Conservation (phyloP, 345 rosid genomes). For the Boechera stricta region DNA sequence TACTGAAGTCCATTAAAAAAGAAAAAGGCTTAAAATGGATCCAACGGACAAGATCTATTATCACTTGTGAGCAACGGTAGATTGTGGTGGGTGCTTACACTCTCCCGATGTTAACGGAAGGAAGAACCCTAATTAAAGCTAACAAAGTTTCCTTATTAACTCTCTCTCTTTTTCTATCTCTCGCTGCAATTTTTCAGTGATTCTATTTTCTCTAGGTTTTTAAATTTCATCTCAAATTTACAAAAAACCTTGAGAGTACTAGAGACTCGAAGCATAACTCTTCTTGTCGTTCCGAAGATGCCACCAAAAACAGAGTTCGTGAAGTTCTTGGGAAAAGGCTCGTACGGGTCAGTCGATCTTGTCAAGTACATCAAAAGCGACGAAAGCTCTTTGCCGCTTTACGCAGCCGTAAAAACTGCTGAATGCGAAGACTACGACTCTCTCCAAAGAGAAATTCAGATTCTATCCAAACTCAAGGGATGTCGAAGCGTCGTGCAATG, state of each 20-base stretch:
- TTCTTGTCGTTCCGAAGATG: not conserved
- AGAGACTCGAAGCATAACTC: not conserved
- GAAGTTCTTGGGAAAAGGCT: conserved; percentile 6
- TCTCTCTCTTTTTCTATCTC: not conserved
- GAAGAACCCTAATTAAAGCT: not conserved
- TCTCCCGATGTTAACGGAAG: not conserved
- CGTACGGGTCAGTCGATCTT: conserved; percentile 15
- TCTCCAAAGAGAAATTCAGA: conserved; percentile 2
- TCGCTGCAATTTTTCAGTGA: not conserved
- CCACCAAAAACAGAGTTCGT: conserved; percentile 20
- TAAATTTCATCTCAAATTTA: not conserved
- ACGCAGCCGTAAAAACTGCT: conserved; percentile 12
- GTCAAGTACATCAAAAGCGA: conserved; percentile 2
- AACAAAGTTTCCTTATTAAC: not conserved
- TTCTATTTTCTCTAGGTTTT: conserved; percentile 11
- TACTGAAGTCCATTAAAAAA: not conserved
- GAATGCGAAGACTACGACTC: not conserved
- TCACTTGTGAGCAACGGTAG: not conserved
- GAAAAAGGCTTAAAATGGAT: not conserved
- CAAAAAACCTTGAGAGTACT: not conserved
- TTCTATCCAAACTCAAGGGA: conserved; percentile 14
- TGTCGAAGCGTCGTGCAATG: conserved; percentile 21
- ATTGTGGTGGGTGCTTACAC: not conserved
- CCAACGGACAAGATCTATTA: conserved; percentile 4
- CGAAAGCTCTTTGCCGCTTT: not conserved